Conservation (phyloP, 345 rosid genomes). For the Eucalyptus cladocalyx region DNA sequence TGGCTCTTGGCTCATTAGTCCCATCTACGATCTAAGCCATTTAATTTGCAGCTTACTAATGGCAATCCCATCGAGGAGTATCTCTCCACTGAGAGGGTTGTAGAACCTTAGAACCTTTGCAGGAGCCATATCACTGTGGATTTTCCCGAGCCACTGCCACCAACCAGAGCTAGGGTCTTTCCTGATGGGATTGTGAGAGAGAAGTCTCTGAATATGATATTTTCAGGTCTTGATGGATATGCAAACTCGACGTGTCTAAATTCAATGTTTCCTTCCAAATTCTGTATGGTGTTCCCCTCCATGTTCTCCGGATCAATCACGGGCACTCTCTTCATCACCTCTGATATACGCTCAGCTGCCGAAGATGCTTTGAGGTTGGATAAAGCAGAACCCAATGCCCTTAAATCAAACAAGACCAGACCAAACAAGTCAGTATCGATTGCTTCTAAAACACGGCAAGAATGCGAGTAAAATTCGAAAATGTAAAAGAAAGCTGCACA, state of each 20-base stretch:
- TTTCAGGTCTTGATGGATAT: slow-evolving; percentile 75
- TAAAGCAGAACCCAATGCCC: slow-evolving; percentile 55
- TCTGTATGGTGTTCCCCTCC: slow-evolving; percentile 32
- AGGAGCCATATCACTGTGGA: slow-evolving; percentile 72
- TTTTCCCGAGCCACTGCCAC: slow-evolving; percentile 85
- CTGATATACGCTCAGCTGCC: slow-evolving; percentile 45
- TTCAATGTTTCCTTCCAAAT: slow-evolving; percentile 47
- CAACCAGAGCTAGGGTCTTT: slow-evolving; percentile 69
- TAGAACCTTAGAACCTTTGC: slow-evolving; percentile 88
- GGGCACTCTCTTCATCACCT: slow-evolving; percentile 61
- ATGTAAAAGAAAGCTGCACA: not conserved
- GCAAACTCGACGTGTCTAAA: slow-evolving; percentile 45
- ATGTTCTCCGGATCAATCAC: slow-evolving; percentile 47
- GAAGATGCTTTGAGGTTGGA: slow-evolving; percentile 54
- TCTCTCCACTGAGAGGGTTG: slow-evolving; percentile 55
- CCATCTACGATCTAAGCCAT: slow-evolving; percentile 80
- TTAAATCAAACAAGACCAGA: not conserved
- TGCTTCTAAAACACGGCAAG: not conserved
- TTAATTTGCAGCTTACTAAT: slow-evolving; percentile 55
- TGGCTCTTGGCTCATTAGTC: slow-evolving; percentile 70
- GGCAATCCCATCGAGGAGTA: slow-evolving; percentile 50
- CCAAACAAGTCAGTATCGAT: not conserved
- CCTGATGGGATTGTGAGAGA: slow-evolving; percentile 51
- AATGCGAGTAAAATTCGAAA: not conserved
- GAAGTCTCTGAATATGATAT: slow-evolving; percentile 35